Percentiles rank a stretch among this genome's conserved stretches.
Evolutionary conservation across 1,139 yeast species (phyloP).

Genomic region (Saccharomycopsis hybrid): DNA sequence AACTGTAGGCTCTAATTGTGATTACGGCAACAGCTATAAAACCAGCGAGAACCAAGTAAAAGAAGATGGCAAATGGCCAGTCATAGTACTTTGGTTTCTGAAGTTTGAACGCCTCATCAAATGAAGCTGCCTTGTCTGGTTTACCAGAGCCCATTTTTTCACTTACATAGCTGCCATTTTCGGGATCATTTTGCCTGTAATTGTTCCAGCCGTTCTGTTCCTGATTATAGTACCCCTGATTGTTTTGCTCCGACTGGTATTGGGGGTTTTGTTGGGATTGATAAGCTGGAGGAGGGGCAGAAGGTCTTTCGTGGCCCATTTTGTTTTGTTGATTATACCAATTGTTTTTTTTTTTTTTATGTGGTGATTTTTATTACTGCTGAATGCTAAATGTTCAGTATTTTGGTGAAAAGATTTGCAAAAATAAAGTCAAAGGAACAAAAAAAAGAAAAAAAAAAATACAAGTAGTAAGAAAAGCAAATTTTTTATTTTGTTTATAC

Average conservation of each 20-base stretch:
- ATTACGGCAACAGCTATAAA: constrained; percentile 68
- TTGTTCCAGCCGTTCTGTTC: constrained; percentile 17
- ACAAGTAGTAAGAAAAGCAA: too few species aligned
- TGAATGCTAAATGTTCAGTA: neutral
- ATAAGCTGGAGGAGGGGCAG: constrained; percentile 12
- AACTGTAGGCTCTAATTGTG: constrained; percentile 56
- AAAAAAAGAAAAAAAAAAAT: too few species aligned
- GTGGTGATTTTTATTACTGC: neutral
- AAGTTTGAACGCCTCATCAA: constrained; percentile 62
- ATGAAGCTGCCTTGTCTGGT: constrained; percentile 32
- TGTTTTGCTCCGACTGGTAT: constrained; percentile 6
- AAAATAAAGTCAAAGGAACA: too few species aligned
- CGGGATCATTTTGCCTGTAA: constrained; percentile 13
- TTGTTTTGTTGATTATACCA: neutral
- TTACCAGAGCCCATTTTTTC: constrained; percentile 14
- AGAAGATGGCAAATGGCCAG: constrained; percentile 62
- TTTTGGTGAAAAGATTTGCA: neutral
- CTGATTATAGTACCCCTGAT: neutral
- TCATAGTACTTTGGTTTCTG: constrained; percentile 67
- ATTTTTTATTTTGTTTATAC: too few species aligned
- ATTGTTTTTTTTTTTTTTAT: neutral
- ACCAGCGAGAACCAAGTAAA: constrained; percentile 56
- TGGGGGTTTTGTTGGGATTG: constrained; percentile 14
- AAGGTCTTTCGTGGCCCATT: constrained; percentile 6
- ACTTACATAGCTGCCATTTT: constrained; percentile 9